These are phyloP conservation scores for Aspergillus neoniger DNA, from an alignment of 2,329 filamentous ascomycete species.

Conservation along the genomic window DNA sequence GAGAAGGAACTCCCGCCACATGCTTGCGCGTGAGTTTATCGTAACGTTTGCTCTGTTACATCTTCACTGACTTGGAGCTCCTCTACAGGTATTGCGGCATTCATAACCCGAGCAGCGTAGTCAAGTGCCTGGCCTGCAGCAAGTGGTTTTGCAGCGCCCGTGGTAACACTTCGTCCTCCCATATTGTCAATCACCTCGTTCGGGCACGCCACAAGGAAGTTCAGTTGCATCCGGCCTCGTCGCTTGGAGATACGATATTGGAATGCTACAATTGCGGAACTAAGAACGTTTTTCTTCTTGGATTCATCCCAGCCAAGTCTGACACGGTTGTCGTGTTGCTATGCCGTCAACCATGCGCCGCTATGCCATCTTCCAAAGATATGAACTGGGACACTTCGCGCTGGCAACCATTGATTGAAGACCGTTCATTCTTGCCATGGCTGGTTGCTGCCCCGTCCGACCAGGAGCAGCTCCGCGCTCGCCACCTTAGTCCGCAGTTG, in stretches of 20 bases:
- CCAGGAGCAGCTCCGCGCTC: conserved; percentile 90
- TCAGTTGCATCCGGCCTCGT: conserved; percentile 88
- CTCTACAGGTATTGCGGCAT: conserved; percentile 84
- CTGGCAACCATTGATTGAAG: conserved; percentile 97
- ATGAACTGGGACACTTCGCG: conserved; percentile 99
- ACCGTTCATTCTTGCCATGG: conserved; percentile 92
- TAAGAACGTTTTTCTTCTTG: conserved; percentile 97
- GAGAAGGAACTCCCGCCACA: conserved; percentile 90
- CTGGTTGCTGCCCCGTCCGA: conserved; percentile 87
- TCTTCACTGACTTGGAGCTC: conserved; percentile 15
- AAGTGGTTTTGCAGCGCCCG: conserved; percentile 99
- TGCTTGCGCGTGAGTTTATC: conserved; percentile 80
- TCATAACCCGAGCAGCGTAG: conserved; percentile 90
- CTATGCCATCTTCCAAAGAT: conserved; percentile 93
- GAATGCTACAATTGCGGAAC: conserved; percentile 99
- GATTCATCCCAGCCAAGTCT: conserved; percentile 97
- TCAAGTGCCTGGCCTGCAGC: conserved; percentile 92
- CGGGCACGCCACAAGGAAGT: conserved; percentile 98
- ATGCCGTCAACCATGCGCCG: conserved; percentile 93
- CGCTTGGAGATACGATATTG: conserved; percentile 90
- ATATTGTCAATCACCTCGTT: conserved; percentile 97
- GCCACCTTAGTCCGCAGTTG: conserved; percentile 89
- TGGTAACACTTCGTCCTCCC: conserved; percentile 92
- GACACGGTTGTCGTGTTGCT: conserved; percentile 96
- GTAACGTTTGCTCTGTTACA: background rate